Evolutionary conservation across 768 basidiomycete species (phyloP), one percentile per base, ranked within the genome.

Genomic region (Boletellus emodensis): DNA sequence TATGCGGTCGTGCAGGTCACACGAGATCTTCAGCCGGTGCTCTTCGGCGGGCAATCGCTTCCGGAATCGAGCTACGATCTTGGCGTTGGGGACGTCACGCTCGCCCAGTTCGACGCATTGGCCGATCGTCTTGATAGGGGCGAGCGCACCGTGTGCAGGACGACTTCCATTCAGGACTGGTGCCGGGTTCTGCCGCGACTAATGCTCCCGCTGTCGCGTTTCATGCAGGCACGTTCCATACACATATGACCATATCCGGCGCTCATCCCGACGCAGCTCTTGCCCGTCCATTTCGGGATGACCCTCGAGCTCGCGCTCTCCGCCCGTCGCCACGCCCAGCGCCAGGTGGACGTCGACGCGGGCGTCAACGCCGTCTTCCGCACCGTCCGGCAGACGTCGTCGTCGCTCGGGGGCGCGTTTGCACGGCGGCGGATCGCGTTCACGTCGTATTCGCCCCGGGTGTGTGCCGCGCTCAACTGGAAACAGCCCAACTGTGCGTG

Each of bases 401-500:
- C 75, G 44, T 69, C 71, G 44, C 65, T 75, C 24, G 81, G 80
- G 26, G 75, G 75, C 36, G 73, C 74, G 28, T 70, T 74, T 50
- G 72, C 74, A 43, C 83, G 87, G 48, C 77, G 94, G 44, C 86
- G 86, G 58, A 82, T 97, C 53, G 82, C 92, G n/a, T 93, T 99
- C 64, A 85, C 86, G 35, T 95, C 93, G 6, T 98, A 90, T 67
- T 87, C 87, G 42, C 90, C 94, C 9, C 85, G 90, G 63, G 81
- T 93, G 0, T 95, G 93, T 68, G 83, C 90, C 8, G 85, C 90
- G 14, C 69, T 97, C 48, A 98, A 99, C 62, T 98, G 95, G 96
- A 99, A 99, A 70, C 95, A 99, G 69, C 95, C 95, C 12, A 98
- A 98, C 68, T 98, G 95, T 92, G 71, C 51, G 48, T 56, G 37